Evolutionary conservation across 176 grass and related monocot species (phyloP), one percentile per base, ranked within the genome.

Genomic region (Themeda triandra): DNA sequence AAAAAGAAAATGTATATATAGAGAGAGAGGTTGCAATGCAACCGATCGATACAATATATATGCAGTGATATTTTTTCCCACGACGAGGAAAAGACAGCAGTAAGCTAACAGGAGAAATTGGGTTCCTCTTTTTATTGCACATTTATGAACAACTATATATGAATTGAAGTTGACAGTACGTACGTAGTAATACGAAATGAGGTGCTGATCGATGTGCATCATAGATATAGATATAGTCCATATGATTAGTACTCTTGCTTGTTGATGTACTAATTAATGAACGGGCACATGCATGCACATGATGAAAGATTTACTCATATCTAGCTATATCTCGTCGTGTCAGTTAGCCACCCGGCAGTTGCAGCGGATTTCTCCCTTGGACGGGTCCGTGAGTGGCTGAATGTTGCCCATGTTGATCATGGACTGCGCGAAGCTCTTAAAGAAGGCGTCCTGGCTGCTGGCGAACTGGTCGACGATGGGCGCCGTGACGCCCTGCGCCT

Each of bases 381-480:
- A 46, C 1, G 49, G 83, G 33, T 53, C 80, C 21, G 88, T 96
- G 0, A 91, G 9, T 2, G 88, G 91, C 10, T 1, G 24, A 1
- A 93, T 82, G 68, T 89, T 96, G 2, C 88, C 91, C 93, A 96
- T 96, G 19, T 87, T 85, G 73, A 93, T 89, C 91, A 96, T 96
- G 4, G 88, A 86, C 35, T 25, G 24, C 0, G 77, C 88, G 13
- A 96, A 96, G 9, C 9, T 82, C 1, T 2, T 5, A 54, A 96
- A 96, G 89, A 96, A 96, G 23, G 77, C 74, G 2, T 19, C 66
- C 68, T 91, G 91, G 79, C 86, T 88, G 21, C 19, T n/a, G 0
- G 89, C 94, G 6, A 93, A 96, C 69, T 53, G 15, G 48, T 87
- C 78, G 25, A 96, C 86, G 69, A 93, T 63, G 0, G 91, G 68